Percentiles rank a stretch among this genome's conserved stretches.
Evolutionary conservation across 345 rosid species (phyloP).

Genomic region (Combretum micranthum): DNA sequence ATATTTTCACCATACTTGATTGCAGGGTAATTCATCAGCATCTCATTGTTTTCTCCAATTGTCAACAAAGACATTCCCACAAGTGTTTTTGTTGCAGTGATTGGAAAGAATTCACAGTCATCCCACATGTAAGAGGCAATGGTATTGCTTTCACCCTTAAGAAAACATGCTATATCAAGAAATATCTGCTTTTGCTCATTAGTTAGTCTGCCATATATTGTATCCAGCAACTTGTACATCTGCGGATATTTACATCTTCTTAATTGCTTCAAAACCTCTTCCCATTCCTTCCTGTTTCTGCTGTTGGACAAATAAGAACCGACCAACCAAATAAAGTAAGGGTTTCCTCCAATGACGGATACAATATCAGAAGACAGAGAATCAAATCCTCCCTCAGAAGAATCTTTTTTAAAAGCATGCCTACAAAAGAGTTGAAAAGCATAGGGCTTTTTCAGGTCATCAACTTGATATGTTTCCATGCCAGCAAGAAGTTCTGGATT

Average conservation of each 20-base stretch:
- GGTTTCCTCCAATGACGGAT: neutral
- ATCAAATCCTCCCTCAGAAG: rapidly evolving
- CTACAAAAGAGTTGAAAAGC: no score
- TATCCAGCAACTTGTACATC: neutral
- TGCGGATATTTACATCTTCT: neutral
- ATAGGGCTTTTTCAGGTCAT: neutral
- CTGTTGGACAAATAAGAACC: slow-evolving; percentile 1
- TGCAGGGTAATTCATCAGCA: neutral
- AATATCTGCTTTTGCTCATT: neutral
- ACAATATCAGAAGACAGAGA: neutral
- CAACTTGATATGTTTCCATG: neutral
- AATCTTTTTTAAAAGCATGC: neutral
- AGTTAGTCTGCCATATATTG: slow-evolving; percentile 4
- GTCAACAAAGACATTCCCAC: neutral
- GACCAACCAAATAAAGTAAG: neutral
- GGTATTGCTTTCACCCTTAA: neutral
- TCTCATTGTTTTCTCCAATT: neutral
- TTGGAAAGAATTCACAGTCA: neutral
- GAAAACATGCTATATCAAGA: slow-evolving; percentile 17
- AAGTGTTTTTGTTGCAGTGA: neutral
- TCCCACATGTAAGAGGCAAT: slow-evolving; percentile 5
- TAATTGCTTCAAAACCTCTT: neutral
- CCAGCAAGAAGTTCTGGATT: no score
- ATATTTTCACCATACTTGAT: neutral
- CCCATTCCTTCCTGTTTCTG: neutral